Evolutionary conservation across 805 yeast genomes (phyloP).

Genomic region (Teunomyces funiuensis): DNA sequence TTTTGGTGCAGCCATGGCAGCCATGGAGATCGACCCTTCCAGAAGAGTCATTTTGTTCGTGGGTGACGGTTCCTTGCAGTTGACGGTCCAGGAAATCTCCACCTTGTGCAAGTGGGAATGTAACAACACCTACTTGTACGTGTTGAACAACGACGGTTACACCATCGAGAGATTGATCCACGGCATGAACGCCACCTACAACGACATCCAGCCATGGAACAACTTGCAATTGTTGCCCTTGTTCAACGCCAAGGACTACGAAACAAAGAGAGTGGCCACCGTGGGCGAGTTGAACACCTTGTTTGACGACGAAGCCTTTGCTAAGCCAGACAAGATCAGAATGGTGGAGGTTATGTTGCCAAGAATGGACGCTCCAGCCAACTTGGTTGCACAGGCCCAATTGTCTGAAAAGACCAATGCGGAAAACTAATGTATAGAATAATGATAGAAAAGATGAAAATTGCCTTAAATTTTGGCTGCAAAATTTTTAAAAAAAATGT

Average conservation of each 20-base stretch:
- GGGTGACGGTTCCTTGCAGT: constrained; percentile 24
- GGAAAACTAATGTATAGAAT: constrained; percentile 5
- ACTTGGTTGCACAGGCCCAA: constrained; percentile 31
- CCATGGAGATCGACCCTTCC: constrained; percentile 30
- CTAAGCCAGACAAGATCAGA: constrained; percentile 16
- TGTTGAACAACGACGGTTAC: constrained; percentile 23
- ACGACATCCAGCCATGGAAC: constrained; percentile 23
- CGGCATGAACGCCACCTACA: constrained; percentile 18
- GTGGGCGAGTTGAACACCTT: constrained; percentile 17
- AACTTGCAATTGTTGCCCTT: constrained; percentile 15
- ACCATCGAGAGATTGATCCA: constrained; percentile 23
- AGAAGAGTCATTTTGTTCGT: constrained; percentile 21
- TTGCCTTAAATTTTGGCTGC: background rate
- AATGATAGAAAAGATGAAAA: constrained; percentile 1
- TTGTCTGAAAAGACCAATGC: constrained; percentile 28
- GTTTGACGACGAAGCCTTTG: constrained; percentile 15
- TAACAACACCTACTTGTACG: constrained; percentile 17
- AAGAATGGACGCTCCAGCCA: constrained; percentile 21
- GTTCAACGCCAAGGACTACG: constrained; percentile 19
- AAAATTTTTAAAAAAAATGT: too few relatives aligned
- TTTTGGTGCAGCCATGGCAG: constrained; percentile 35
- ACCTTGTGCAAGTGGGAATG: constrained; percentile 16
- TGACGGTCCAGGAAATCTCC: constrained; percentile 25
- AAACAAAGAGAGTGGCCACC: constrained; percentile 13
- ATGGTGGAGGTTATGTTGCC: constrained; percentile 21